A percentile compares a stretch with the other conserved stretches of the same genome.
Evolutionary conservation across 2,329 filamentous ascomycete species (phyloP).

Genomic region (Colletotrichum shisoi): DNA sequence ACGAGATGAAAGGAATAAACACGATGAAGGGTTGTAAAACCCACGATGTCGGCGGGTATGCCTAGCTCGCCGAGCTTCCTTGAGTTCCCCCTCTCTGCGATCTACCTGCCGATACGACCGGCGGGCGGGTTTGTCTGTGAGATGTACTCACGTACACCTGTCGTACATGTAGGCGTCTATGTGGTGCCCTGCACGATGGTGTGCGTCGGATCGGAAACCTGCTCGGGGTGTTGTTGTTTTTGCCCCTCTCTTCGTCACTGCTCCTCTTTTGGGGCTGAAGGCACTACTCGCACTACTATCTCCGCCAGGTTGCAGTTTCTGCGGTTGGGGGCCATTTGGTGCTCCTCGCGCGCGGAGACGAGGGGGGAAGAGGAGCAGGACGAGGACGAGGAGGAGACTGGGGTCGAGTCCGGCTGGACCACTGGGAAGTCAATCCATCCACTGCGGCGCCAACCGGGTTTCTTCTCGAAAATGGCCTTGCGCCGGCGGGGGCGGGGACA

Average conservation of each 20-base stretch:
- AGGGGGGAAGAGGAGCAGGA: not conserved
- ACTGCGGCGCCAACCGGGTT: conserved; percentile 20
- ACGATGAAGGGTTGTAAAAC: not conserved
- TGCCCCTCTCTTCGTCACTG: conserved; percentile 14
- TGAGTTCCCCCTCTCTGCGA: not conserved
- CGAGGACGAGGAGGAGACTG: conserved; percentile 1
- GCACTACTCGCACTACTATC: not conserved
- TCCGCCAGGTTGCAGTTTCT: not conserved
- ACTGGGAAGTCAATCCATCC: conserved; percentile 24
- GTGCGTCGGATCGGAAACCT: conserved; percentile 25
- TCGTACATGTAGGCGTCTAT: conserved; percentile 14
- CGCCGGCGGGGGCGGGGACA: conserved; percentile 33
- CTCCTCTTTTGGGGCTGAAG: conserved; percentile 24
- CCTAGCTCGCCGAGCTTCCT: not conserved
- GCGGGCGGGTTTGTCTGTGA: conserved; percentile 12
- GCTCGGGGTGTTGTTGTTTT: conserved; percentile 7
- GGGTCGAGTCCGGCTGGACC: conserved; percentile 19
- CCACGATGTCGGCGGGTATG: not conserved
- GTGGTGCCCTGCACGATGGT: conserved; percentile 31
- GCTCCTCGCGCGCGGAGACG: conserved; percentile 27
- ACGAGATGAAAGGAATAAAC: conserved; percentile 9
- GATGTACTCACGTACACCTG: conserved; percentile 23
- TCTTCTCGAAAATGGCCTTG: conserved; percentile 15
- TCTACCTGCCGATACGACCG: conserved; percentile 15
- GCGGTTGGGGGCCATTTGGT: conserved; percentile 15